phyloP scores from a whole-genome alignment of 169 alveolate species.

The Miamiensis avidus region DNA sequence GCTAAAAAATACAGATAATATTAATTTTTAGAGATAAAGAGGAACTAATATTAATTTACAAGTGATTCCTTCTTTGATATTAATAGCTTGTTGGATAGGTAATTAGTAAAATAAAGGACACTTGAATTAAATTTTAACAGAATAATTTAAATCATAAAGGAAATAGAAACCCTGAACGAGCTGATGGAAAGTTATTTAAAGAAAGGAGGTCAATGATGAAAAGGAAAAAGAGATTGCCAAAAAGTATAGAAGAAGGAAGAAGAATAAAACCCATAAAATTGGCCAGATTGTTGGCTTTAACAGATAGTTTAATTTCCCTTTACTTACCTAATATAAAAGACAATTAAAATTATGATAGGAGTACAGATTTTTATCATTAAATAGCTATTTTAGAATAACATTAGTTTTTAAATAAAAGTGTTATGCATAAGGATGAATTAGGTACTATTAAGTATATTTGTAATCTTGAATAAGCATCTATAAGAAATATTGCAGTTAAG shows the following conservation, averaged over 20 bases:
- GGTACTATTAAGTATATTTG: neutral
- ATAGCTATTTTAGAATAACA: neutral
- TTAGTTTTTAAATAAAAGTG: neutral
- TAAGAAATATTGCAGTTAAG: neutral
- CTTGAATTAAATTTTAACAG: no score
- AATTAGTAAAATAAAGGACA: neutral
- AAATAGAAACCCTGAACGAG: neutral
- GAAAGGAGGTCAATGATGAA: neutral
- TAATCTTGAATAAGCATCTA: neutral
- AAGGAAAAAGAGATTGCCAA: neutral
- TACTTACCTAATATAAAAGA: neutral
- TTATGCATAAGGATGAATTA: neutral
- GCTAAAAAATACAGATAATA: neutral
- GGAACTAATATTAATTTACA: neutral
- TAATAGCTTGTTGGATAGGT: neutral
- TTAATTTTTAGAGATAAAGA: neutral
- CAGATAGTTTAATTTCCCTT: neutral
- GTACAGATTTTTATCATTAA: neutral
- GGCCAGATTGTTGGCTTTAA: neutral
- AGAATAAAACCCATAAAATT: neutral
- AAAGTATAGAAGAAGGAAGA: neutral
- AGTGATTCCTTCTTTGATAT: neutral
- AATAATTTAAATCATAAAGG: neutral
- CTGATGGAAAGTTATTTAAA: neutral
- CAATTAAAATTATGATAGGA: neutral